phyloP scores from a whole-genome alignment of 257 asterid genomes.

The Nemophila menziesii region DNA sequence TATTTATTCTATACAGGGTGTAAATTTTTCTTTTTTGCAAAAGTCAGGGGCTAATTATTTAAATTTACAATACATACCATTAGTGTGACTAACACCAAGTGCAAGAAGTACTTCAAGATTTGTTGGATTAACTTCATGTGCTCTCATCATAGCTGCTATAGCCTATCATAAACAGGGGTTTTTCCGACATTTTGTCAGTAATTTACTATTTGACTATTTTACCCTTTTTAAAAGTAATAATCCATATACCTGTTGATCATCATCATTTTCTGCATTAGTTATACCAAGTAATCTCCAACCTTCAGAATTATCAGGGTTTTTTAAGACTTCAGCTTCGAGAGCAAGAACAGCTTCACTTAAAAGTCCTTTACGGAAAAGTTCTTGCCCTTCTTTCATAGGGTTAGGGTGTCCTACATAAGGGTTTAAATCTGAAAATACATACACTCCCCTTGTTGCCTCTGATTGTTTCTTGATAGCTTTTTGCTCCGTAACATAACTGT shows the following conservation, averaged over 20 bases:
- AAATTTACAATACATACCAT: slow-evolving; percentile 51
- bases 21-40: too few relatives aligned
- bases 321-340: slow-evolving; percentile 95
- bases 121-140: slow-evolving; percentile 90
- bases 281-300: slow-evolving; percentile 99
- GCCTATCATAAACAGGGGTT: slow-evolving; percentile 43
- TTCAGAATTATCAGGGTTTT: slow-evolving; percentile 92
- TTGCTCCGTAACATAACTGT: slow-evolving; percentile 31
- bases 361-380: slow-evolving; percentile 95
- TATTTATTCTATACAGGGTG: too few relatives aligned
- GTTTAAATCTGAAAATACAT: slow-evolving; percentile 86
- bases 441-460: slow-evolving; percentile 45
- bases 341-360: slow-evolving; percentile 99
- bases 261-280: slow-evolving; percentile 98
- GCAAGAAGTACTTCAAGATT: slow-evolving; percentile 97
- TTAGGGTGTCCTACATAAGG: slow-evolving; percentile 98
- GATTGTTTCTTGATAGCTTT: slow-evolving; percentile 25
- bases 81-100: slow-evolving; percentile 98
- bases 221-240: background rate
- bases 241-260: slow-evolving; percentile 80
- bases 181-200: too few relatives aligned
- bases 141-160: slow-evolving; percentile 99
- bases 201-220: too few relatives aligned
- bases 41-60: slow-evolving; percentile 2
- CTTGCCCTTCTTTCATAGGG: slow-evolving; percentile 97